phyloP scores from a whole-genome alignment of 495 filamentous ascomycete genomes.

The Aspergillus carlsbadensis region DNA sequence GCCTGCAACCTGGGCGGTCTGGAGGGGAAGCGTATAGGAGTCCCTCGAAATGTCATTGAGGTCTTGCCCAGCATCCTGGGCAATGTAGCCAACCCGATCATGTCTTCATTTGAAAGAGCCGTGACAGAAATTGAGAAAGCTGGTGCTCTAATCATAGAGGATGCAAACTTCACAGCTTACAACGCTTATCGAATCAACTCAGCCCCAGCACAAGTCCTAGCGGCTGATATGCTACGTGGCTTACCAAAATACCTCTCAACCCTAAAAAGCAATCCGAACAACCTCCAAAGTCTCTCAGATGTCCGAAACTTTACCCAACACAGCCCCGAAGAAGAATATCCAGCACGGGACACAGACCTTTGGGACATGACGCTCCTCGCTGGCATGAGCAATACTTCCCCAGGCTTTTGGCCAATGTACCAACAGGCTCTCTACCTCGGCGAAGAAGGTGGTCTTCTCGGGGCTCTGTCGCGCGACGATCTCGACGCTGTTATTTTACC shows the following conservation, averaged over 20 bases:
- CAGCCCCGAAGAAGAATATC: constrained; percentile 47
- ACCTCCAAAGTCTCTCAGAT: constrained; percentile 39
- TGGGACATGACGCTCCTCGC: constrained; percentile 45
- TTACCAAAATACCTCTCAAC: constrained; percentile 45
- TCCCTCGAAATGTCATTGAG: constrained; percentile 49
- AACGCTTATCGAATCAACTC: constrained; percentile 36
- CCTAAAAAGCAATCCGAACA: constrained; percentile 46
- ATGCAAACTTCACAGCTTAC: constrained; percentile 52
- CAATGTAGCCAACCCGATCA: constrained; percentile 24
- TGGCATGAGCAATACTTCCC: constrained; percentile 40
- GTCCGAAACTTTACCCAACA: constrained; percentile 45
- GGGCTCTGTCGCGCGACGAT: constrained; percentile 43
- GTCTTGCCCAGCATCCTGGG: background rate
- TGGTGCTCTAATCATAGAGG: constrained; percentile 52
- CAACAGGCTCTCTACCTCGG: constrained; percentile 45
- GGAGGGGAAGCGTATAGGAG: constrained; percentile 49
- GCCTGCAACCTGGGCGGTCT: constrained; percentile 50
- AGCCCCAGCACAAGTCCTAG: constrained; percentile 28
- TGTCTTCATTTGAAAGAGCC: constrained; percentile 46
- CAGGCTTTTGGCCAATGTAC: constrained; percentile 42
- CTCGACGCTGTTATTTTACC: constrained; percentile 54
- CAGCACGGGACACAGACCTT: constrained; percentile 43
- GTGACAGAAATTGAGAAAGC: constrained; percentile 41
- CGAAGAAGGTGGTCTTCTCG: constrained; percentile 49
- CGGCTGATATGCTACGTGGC: constrained; percentile 46